Conservation (phyloP, 2,329 filamentous ascomycete species). For the Hymenoscyphus occultus region DNA sequence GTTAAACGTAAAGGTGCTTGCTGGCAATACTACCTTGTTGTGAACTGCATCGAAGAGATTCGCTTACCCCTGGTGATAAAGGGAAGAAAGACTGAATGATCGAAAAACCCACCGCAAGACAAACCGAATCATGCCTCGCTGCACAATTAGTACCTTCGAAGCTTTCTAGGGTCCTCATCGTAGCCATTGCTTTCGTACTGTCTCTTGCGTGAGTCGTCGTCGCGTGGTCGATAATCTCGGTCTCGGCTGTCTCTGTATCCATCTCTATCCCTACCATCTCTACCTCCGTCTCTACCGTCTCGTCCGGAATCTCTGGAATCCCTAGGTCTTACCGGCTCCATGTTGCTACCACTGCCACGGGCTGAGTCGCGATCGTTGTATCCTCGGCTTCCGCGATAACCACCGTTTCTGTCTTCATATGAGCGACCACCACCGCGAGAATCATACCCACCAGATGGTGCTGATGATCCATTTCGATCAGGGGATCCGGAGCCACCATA, state of each 20-base stretch:
- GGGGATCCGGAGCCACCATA: slow-evolving; percentile 35
- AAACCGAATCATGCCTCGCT: slow-evolving; percentile 32
- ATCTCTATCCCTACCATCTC: slow-evolving; percentile 51
- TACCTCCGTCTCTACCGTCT: slow-evolving; percentile 39
- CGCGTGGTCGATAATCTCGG: slow-evolving; percentile 43
- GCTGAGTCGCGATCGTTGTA: slow-evolving; percentile 39
- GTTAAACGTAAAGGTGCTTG: slow-evolving; percentile 14
- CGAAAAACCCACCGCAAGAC: slow-evolving; percentile 50
- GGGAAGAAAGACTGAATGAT: slow-evolving; percentile 39
- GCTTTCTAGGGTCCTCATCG: slow-evolving; percentile 73
- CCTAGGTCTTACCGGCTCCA: slow-evolving; percentile 73
- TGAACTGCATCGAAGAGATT: slow-evolving; percentile 31
- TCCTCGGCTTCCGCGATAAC: slow-evolving; percentile 43
- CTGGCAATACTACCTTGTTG: slow-evolving; percentile 35
- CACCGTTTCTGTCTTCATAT: slow-evolving; percentile 56
- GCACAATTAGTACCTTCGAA: slow-evolving; percentile 58
- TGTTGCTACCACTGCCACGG: slow-evolving; percentile 64
- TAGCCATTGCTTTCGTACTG: slow-evolving; percentile 62
- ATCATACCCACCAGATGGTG: slow-evolving; percentile 49
- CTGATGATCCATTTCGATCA: slow-evolving; percentile 35
- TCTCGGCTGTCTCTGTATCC: slow-evolving; percentile 46
- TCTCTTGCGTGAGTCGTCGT: slow-evolving; percentile 52
- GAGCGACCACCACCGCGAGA: slow-evolving; percentile 53
- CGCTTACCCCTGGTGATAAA: slow-evolving; percentile 40
- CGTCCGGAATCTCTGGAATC: slow-evolving; percentile 52